Percentiles rank a stretch among this genome's conserved stretches.
phyloP scores from a whole-genome alignment of 2,329 filamentous ascomycete species.

The Scedosporium apiospermum region DNA sequence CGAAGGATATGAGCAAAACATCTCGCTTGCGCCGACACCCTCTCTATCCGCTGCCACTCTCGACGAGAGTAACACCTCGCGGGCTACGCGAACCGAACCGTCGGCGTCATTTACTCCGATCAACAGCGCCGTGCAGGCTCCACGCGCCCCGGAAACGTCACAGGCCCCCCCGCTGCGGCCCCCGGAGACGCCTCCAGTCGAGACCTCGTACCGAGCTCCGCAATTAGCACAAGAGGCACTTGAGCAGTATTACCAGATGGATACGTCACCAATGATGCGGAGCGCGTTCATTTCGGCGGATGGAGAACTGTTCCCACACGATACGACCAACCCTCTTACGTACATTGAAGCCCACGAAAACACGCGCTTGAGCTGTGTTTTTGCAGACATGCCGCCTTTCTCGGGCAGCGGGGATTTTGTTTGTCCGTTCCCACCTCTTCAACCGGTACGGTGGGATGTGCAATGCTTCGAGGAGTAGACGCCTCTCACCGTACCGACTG shows the following conservation, averaged over 20 bases:
- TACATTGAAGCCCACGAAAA: conserved; percentile 2
- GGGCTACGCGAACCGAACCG: background rate
- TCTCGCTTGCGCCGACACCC: background rate
- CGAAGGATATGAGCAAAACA: background rate
- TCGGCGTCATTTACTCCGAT: conserved; percentile 2
- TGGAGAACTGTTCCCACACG: background rate
- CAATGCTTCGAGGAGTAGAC: conserved; percentile 1
- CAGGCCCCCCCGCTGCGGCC: background rate
- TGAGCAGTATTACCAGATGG: background rate
- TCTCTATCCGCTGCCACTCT: background rate
- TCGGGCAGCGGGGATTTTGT: conserved; percentile 13
- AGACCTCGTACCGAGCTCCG: background rate
- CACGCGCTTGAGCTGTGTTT: conserved; percentile 12
- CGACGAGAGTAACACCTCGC: background rate
- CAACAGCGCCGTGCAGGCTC: background rate
- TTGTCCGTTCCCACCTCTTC: background rate
- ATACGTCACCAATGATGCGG: background rate
- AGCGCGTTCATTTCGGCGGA: background rate
- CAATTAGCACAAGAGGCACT: conserved; percentile 4
- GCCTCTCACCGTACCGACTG: background rate
- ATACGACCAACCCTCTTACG: background rate
- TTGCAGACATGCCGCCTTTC: conserved; percentile 17
- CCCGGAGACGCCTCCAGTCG: background rate
- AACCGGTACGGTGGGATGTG: conserved; percentile 2
- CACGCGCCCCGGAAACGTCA: background rate